These are phyloP conservation scores for Corniculantispora saksenae DNA, from an alignment of 2,329 filamentous ascomycete genomes.

Conservation along the genomic window DNA sequence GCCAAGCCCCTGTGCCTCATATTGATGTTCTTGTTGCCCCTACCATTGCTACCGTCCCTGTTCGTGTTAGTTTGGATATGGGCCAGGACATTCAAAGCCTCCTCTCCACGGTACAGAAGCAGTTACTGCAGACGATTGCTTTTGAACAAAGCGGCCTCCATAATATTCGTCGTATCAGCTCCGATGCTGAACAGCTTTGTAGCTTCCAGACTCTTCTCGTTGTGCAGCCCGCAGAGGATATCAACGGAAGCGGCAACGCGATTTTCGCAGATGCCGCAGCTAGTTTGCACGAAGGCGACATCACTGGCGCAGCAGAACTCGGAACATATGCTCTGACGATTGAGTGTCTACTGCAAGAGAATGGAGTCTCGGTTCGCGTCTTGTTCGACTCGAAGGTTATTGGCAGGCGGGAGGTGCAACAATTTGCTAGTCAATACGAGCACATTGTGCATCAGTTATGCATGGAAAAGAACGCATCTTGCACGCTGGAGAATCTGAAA, in stretches of 20 bases:
- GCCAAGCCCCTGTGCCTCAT: slow-evolving; percentile 12
- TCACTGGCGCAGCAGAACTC: neutral
- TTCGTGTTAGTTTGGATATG: slow-evolving; percentile 13
- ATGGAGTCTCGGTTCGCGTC: neutral
- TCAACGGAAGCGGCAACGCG: neutral
- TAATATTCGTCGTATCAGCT: slow-evolving; percentile 15
- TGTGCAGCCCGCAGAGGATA: neutral
- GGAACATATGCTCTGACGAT: slow-evolving; percentile 4
- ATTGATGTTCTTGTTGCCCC: slow-evolving; percentile 15
- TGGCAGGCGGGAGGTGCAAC: neutral
- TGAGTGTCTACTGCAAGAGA: neutral
- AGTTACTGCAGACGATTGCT: neutral
- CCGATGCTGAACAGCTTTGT: slow-evolving; percentile 17
- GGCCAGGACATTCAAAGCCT: slow-evolving; percentile 19
- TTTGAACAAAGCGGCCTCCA: slow-evolving; percentile 21
- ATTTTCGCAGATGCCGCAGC: neutral
- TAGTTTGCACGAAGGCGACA: neutral
- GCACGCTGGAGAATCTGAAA: neutral
- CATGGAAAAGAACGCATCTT: neutral
- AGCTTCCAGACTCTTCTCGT: slow-evolving; percentile 27
- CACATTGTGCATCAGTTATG: slow-evolving; percentile 15
- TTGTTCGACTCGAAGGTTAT: neutral
- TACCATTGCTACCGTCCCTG: slow-evolving; percentile 30
- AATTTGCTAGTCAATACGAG: neutral
- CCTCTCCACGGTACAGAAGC: slow-evolving; percentile 22